Evolutionary conservation across 331 rosid genomes (phyloP).

Genomic region (Stylosanthes scabra): DNA sequence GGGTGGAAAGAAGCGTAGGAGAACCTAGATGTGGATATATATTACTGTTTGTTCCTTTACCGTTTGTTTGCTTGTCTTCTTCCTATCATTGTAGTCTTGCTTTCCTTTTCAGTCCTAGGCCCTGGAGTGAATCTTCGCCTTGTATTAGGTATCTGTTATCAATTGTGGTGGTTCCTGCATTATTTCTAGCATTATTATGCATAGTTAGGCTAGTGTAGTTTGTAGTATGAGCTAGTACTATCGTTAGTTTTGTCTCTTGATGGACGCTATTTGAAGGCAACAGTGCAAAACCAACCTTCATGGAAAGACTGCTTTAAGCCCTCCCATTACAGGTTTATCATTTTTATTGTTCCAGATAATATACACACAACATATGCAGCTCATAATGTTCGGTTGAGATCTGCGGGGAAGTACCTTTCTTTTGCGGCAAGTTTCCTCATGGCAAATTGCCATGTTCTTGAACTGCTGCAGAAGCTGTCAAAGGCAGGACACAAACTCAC

Average conservation of each 20-base stretch:
- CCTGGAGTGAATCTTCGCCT: conserved; percentile 36
- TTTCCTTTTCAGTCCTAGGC: conserved; percentile 35
- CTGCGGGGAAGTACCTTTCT: not conserved
- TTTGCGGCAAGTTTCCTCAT: not conserved
- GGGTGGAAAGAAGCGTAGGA: conserved; percentile 78
- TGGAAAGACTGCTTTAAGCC: conserved; percentile 43
- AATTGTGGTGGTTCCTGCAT: conserved; percentile 47
- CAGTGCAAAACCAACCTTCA: conserved; percentile 47
- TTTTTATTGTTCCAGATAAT: conserved; percentile 2
- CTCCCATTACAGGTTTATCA: conserved; percentile 2
- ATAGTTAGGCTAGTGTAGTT: conserved; percentile 52
- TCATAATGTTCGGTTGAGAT: not conserved
- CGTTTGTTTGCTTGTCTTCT: conserved; percentile 29
- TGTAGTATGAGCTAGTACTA: conserved; percentile 50
- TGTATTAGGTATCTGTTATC: conserved; percentile 49
- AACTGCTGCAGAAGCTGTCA: not conserved
- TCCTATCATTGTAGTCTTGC: conserved; percentile 32
- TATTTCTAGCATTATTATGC: conserved; percentile 56
- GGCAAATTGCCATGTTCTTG: not conserved
- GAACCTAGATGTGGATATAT: conserved; percentile 50
- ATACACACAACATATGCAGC: conserved; percentile 3
- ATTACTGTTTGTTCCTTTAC: conserved; percentile 21
- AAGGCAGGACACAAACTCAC: not conserved
- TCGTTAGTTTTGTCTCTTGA: conserved; percentile 44
- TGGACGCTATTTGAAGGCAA: conserved; percentile 52